These are phyloP conservation scores for Metschnikowia baotianmanensis DNA, from an alignment of 805 yeast genomes.

Conservation along the genomic window DNA sequence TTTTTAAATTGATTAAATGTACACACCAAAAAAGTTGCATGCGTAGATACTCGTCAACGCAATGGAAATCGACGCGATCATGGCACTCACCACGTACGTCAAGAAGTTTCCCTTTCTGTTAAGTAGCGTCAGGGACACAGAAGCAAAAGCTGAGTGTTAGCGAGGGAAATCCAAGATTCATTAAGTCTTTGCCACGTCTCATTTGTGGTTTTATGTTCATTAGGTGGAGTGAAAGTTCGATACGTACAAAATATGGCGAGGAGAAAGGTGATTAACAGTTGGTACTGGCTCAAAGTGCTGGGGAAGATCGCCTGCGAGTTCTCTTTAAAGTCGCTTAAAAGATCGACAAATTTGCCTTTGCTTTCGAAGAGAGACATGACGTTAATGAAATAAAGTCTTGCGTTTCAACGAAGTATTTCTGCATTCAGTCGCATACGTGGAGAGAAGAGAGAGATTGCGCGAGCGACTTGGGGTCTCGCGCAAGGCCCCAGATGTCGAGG, in stretches of 20 bases:
- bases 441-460: background rate
- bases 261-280: constrained; percentile 14
- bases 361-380: constrained; percentile 7
- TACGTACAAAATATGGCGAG: constrained; percentile 18
- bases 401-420: background rate
- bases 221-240: background rate
- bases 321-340: constrained; percentile 11
- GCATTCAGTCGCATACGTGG: constrained; percentile 4
- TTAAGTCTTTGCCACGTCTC: no score
- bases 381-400: background rate
- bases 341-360: constrained; percentile 11
- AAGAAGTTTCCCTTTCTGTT: constrained; percentile 14
- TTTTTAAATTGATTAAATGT: constrained; percentile 23
- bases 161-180: background rate
- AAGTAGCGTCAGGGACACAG: constrained; percentile 18
- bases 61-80: constrained; percentile 36
- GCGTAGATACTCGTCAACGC: constrained; percentile 38
- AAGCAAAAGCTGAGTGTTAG: constrained; percentile 19
- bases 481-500: no score
- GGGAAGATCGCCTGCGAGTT: constrained; percentile 16
- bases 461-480: no score
- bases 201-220: background rate
- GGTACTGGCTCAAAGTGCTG: constrained; percentile 13
- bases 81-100: constrained; percentile 28
- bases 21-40: constrained; percentile 44